Conservation (phyloP, 1,284 basidiomycete species). For the Cryptococcus maquisensis region DNA sequence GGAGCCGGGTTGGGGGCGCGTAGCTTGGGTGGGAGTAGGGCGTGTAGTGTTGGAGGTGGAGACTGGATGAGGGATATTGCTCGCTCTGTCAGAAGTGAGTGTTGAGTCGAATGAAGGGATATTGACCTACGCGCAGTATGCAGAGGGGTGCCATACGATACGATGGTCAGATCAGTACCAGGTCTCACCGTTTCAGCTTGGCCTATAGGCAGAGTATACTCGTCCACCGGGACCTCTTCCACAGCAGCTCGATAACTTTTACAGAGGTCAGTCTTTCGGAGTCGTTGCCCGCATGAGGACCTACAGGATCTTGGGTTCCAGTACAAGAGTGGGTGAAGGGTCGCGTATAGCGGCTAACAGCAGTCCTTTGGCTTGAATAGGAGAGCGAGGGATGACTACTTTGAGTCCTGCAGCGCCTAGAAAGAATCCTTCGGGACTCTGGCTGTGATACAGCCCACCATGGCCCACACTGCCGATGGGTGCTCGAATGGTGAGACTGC, state of each 20-base stretch:
- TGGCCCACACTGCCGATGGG: constrained; percentile 89
- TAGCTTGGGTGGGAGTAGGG: constrained; percentile 64
- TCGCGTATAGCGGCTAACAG: constrained; percentile 80
- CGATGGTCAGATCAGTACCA: constrained; percentile 78
- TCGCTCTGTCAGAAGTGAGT: constrained; percentile 40
- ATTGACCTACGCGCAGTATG: constrained; percentile 72
- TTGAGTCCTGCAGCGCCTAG: constrained; percentile 85
- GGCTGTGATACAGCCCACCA: constrained; percentile 88
- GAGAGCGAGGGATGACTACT: constrained; percentile 87
- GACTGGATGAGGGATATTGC: constrained; percentile 39
- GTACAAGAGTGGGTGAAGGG: constrained; percentile 87
- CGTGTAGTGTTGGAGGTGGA: constrained; percentile 64
- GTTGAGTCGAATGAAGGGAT: constrained; percentile 47
- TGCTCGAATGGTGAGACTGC: constrained; percentile 79
- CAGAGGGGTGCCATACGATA: constrained; percentile 87
- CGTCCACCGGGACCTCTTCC: constrained; percentile 86
- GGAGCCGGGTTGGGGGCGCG: constrained; percentile 58
- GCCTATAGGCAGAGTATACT: constrained; percentile 75
- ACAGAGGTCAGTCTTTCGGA: not conserved
- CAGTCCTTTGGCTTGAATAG: constrained; percentile 90
- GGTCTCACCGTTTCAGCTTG: constrained; percentile 68
- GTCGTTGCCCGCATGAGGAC: not conserved
- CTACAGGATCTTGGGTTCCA: constrained; percentile 73
- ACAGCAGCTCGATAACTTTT: constrained; percentile 52
- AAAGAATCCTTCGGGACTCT: constrained; percentile 91